Conservation (phyloP, 345 rosid species). For the Erysimum cheiranthoides region DNA sequence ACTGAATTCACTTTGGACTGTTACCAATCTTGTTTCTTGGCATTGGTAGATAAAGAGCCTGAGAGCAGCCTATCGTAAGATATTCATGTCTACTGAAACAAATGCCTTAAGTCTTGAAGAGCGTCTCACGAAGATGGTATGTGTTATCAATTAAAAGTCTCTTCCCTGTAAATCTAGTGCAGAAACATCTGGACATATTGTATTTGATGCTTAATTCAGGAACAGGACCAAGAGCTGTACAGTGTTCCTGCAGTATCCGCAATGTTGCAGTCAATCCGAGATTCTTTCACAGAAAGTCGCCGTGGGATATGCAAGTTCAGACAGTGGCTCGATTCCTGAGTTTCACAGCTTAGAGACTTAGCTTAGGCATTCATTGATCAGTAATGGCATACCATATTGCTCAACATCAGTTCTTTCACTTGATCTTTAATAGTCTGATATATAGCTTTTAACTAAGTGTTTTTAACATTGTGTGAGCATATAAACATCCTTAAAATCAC, state of each 20-base stretch:
- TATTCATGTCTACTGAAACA: slow-evolving; percentile 71
- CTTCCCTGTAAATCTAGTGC: slow-evolving; percentile 10
- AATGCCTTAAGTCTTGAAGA: slow-evolving; percentile 60
- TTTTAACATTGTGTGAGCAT: slow-evolving; percentile 7
- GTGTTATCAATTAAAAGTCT: slow-evolving; percentile 3
- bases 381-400: slow-evolving; percentile 3
- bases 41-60: slow-evolving; percentile 66
- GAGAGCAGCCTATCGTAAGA: slow-evolving; percentile 77
- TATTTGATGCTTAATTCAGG: slow-evolving; percentile 52
- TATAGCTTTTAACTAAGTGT: slow-evolving; percentile 1
- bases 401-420: slow-evolving; percentile 1
- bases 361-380: slow-evolving; percentile 22
- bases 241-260: slow-evolving; percentile 57
- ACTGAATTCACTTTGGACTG: slow-evolving; percentile 11
- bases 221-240: slow-evolving; percentile 56
- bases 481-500: slow-evolving; percentile 6
- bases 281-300: slow-evolving; percentile 70
- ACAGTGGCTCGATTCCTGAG: slow-evolving; percentile 52
- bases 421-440: slow-evolving; percentile 6
- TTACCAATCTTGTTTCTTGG: slow-evolving; percentile 20
- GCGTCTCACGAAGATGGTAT: slow-evolving; percentile 81
- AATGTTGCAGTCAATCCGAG: slow-evolving; percentile 79
- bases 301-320: slow-evolving; percentile 91
- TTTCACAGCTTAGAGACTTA: slow-evolving; percentile 23
- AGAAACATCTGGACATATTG: slow-evolving; percentile 11